These are phyloP conservation scores for Hibiscus trionum DNA, from an alignment of 345 rosid species.

Conservation along the genomic window DNA sequence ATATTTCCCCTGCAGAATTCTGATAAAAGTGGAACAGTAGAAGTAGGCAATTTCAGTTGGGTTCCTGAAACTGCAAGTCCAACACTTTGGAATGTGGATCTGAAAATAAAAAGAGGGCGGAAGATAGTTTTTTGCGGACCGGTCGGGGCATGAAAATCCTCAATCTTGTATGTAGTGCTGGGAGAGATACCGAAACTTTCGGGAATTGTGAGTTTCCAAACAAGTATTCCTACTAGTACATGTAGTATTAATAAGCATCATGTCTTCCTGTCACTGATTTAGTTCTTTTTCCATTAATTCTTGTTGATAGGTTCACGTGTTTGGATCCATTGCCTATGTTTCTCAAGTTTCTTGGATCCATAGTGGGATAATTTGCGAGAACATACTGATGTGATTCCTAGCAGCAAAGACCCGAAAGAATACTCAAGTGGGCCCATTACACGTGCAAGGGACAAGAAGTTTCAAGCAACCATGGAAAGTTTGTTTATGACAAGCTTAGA, in stretches of 20 bases:
- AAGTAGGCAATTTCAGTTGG: slow-evolving; percentile 64
- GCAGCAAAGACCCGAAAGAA: too few species aligned
- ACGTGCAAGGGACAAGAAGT: too few species aligned
- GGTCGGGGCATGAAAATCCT: slow-evolving; percentile 77
- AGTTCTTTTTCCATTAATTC: neutral
- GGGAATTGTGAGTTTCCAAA: slow-evolving; percentile 46
- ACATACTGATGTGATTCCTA: too few species aligned
- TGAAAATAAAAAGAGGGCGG: slow-evolving; percentile 40
- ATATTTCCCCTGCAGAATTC: slow-evolving; percentile 16
- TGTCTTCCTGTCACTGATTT: neutral
- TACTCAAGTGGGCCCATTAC: too few species aligned
- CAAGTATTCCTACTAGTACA: too few species aligned
- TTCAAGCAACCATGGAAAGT: too few species aligned
- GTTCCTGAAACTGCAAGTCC: slow-evolving; percentile 37
- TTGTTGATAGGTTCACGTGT: slow-evolving; percentile 40
- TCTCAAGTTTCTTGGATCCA: too few species aligned
- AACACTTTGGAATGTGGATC: slow-evolving; percentile 35
- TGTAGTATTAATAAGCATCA: neutral
- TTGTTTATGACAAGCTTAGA: too few species aligned
- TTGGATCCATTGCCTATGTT: slow-evolving; percentile 27
- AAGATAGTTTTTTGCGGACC: slow-evolving; percentile 75
- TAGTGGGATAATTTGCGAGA: too few species aligned
- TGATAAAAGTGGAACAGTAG: slow-evolving; percentile 31
- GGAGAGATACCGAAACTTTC: slow-evolving; percentile 62
- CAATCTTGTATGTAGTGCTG: slow-evolving; percentile 53